A percentile compares a stretch with the other conserved stretches of the same genome.
Conservation (phyloP, 2,329 filamentous ascomycete genomes). For the Sporothrix luriei region DNA sequence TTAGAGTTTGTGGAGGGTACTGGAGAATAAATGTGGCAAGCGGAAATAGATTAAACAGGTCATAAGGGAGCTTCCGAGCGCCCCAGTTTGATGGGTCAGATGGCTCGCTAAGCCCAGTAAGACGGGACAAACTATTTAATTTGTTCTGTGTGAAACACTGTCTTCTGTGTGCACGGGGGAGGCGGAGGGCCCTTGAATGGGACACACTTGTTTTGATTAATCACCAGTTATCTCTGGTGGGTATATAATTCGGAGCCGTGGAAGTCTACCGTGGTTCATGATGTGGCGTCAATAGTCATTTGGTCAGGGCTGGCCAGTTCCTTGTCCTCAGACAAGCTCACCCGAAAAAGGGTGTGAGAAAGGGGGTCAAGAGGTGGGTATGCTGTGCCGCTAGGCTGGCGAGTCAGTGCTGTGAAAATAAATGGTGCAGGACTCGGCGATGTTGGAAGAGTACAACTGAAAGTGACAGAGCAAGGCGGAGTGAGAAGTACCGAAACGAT, state of each 20-base stretch:
- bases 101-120: not conserved
- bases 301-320: not conserved
- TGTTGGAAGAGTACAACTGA: not conserved
- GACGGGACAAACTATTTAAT: not conserved
- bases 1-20: conserved; percentile 18
- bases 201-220: conserved; percentile 1
- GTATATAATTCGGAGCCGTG: not conserved
- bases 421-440: conserved; percentile 6
- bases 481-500: not conserved
- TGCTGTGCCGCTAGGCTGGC: conserved; percentile 30
- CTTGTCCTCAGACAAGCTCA: not conserved
- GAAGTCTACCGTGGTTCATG: not conserved
- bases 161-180: not conserved
- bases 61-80: conserved; percentile 22
- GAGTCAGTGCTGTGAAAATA: conserved; percentile 22
- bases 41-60: conserved; percentile 22
- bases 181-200: not conserved
- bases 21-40: not conserved
- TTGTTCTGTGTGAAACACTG: not conserved
- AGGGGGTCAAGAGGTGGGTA: not conserved
- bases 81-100: conserved; percentile 6
- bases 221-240: not conserved
- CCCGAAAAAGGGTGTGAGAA: not conserved
- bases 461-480: not conserved
- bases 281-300: conserved; percentile 1